Percentiles rank a stretch among this genome's conserved stretches.
Evolutionary conservation across 495 filamentous ascomycete genomes (phyloP).

Genomic region (Lineolata rhizophorae): DNA sequence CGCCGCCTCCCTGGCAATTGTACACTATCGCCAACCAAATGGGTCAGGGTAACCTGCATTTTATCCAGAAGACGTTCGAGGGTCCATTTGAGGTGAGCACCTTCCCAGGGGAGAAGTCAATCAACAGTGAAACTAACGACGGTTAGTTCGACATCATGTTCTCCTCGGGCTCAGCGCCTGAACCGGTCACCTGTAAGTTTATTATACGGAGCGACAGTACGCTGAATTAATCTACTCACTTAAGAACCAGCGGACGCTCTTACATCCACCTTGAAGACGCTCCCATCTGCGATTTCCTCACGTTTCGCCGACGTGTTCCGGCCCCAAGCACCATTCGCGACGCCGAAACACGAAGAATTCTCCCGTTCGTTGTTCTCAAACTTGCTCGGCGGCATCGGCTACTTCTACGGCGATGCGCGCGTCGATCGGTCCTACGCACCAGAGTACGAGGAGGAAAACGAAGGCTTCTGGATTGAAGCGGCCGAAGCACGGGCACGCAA

Average conservation of each 20-base stretch:
- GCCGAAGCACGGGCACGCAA: constrained; percentile 46
- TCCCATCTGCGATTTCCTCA: no score
- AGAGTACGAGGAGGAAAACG: constrained; percentile 89
- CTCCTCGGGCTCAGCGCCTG: constrained; percentile 51
- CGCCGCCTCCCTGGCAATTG: constrained; percentile 66
- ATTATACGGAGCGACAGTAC: constrained; percentile 3
- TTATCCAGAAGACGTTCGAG: constrained; percentile 82
- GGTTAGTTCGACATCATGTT: constrained; percentile 91
- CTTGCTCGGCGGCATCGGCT: constrained; percentile 82
- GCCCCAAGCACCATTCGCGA: constrained; percentile 54
- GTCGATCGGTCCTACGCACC: constrained; percentile 77
- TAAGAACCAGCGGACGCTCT: no score
- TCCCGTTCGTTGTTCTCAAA: constrained; percentile 85
- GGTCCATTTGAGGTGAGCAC: constrained; percentile 51
- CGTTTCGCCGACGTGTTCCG: no score
- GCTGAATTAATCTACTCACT: neutral
- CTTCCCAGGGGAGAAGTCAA: neutral
- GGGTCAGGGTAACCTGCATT: constrained; percentile 57
- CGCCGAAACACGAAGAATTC: constrained; percentile 53
- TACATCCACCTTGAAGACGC: no score
- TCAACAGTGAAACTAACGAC: no score
- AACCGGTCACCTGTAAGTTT: constrained; percentile 31
- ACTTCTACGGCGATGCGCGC: constrained; percentile 70
- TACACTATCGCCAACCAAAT: constrained; percentile 56
- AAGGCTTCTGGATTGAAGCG: constrained; percentile 93